Base-by-base conservation (phyloP, 352 stramenopile genomes). In the Globisporangium viniferum region DNA sequence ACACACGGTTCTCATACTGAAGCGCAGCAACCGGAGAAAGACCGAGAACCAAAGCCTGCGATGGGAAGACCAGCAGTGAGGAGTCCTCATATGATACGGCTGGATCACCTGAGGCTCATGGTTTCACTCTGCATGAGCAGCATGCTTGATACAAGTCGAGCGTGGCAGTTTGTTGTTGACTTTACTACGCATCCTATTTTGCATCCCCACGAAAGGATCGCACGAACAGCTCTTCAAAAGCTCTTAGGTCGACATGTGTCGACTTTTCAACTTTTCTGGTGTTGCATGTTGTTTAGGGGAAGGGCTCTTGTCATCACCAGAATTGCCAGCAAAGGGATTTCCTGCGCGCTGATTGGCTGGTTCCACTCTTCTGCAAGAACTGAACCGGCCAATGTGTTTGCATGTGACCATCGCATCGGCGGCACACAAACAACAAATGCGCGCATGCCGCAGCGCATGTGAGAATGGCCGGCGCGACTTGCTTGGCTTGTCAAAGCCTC, bases 311-410 rank as follows among this genome's bases (percentile, higher is more conserved):
- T 49, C 31, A 67, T 58, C 24, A 57, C 33, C 18, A 56, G 31
- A 68, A 62, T 57, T 68, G 62, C 51, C 62, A 68, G 53, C 62
- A 62, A 62, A 62, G 15, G 2, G 35, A 0, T 27, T 56, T 56
- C 2, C 51, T n/a, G 51, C 6, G 4, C 22, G 24, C 22, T 68
- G 62, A 68, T 68, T 68, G 62, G 62, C 24, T 15, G 6, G 6
- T 2, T 5, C 12, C 24, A 36, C 46, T 67, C 15, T 36, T 33
- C 35, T n/a, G 61, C 39, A 18, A 20, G 39, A 44, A 4, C 36
- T 14, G 6, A 44, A 49, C 33, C 33, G 41, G 35, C 62, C 62
- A 67, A 33, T 67, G 48, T 27, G 22, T 58, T 58, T 20, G 51
- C 44, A 51, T 51, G 7, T 22, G 44, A 15, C 6, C 44, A 51